Evolutionary conservation across 805 yeast genomes (phyloP), one percentile per base, ranked within the genome.

Genomic region (Candida piceae): DNA sequence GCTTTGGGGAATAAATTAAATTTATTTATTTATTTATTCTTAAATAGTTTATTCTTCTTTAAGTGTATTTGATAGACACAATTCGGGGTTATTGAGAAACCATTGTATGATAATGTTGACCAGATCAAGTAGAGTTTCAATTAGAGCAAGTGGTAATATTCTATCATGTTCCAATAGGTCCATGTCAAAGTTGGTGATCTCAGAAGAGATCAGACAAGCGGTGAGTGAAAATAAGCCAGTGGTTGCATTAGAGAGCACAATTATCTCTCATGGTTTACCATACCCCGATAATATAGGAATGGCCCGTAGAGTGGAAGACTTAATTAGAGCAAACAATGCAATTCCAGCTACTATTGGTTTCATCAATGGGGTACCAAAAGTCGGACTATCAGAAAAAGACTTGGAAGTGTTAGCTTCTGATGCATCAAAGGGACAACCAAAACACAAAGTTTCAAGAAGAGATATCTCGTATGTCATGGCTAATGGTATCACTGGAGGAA

Each of bases 181-280:
- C 15, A 13, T 35, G 3, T 38, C 47, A 3, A 35, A 35, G 13
- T 13, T 51, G n/a, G 27, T 28, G 2, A 38, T 58, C 5, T 44
- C 57, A 6, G 50, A 58, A 9, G 94, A 84, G 46, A 72, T 87
- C 12, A 50, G 55, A 41, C 78, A 78, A 41, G 95, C 95, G 0
- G 49, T 86, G 13, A 46, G 48, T 10, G 69, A 69, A 3, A 68
- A 70, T 15, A 59, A 44, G 25, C 95, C 96, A 0, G 76, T 87
- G 5, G 93, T 88, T 4, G 80, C 96, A 0, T 64, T 87, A 12
- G 96, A 88, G 54, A 78, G 88, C 16, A 87, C 96, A 7, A 88
- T 87, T 50, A 76, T 88, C 46, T 82, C 95, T 6, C 96, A 87
- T 62, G 96, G 96, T 1, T 67, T 87, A 27, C 95, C 96, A 3